Evolutionary conservation across 2,329 filamentous ascomycete genomes (phyloP), one percentile per base, ranked within the genome.

Genomic region (Metarhizium brunneum): DNA sequence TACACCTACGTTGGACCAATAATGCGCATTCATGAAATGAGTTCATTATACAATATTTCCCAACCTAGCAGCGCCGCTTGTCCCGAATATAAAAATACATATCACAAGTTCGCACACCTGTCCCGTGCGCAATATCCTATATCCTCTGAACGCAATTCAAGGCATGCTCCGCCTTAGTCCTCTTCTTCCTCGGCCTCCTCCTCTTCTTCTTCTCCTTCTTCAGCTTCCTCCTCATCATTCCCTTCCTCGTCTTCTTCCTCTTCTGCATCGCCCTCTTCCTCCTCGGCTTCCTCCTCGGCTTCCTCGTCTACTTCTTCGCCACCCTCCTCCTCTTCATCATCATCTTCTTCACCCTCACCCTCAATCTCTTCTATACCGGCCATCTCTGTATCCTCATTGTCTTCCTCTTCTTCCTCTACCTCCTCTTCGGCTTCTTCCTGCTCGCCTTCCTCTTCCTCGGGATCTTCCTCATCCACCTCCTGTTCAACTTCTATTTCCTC

Each of bases 361-460:
- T 25, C 55, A 4, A 14, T 43, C 3, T 50, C 52, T 3, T 49
- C 55, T 4, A 43, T 53, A 10, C 52, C 56, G 1, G 52, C 56
- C 25, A 25, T 32, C 25, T 43, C 52, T 3, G 56, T n/a, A 57
- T 55, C 30, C 55, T 61, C 18, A 55, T 56, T 35, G 6, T 55
- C 59, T 2, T 35, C 32, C 7, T 35, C 32, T 11, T 35, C 7
- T 2, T 35, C 32, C 32, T 66, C 58, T 10, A 57, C 51, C 3
- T 52, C 53, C 32, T 53, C 58, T 48, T 49, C 56, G 6, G 43
- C 55, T 1, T 47, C 58, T 10, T 59, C 45, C 7, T 29, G 49
- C 0, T 59, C 60, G 6, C 50, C 62, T 16, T 56, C 61, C 4
- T 36, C 56, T 2, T 60, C 62, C 47, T 65, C 65, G 29, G 61